Evolutionary conservation across 495 filamentous ascomycete genomes (phyloP).

Genomic region (Penicillium egyptiacum): DNA sequence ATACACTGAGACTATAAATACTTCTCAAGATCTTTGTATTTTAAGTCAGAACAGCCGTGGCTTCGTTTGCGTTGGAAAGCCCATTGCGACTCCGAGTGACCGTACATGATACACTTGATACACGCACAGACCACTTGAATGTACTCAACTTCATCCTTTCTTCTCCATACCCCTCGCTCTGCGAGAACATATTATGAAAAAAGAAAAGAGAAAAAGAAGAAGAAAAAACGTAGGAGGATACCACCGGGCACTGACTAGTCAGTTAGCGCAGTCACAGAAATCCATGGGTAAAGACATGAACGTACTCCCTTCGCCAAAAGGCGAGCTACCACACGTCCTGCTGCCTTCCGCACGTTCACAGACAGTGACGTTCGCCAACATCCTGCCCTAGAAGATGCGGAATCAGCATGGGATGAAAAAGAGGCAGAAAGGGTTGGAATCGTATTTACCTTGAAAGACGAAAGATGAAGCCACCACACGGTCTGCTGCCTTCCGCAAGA

Average conservation of each 20-base stretch:
- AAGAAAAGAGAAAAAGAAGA: not conserved
- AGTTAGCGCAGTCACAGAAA: not conserved
- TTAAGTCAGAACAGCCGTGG: not conserved
- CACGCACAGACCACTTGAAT: not conserved
- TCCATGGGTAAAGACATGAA: not conserved
- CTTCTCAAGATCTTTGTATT: not conserved
- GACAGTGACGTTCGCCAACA: conserved; percentile 1
- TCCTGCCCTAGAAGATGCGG: too few species aligned
- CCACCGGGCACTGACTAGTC: not conserved
- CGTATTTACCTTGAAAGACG: too few species aligned
- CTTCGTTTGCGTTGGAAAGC: not conserved
- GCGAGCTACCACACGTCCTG: not conserved
- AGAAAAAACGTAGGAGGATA: not conserved
- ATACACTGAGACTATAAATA: not conserved
- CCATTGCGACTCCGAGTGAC: not conserved
- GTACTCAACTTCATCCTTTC: not conserved
- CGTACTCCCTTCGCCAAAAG: not conserved
- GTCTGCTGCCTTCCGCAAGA: not conserved
- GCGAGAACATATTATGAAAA: conserved; percentile 2
- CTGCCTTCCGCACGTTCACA: not conserved
- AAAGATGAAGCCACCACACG: conserved; percentile 1
- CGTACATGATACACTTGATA: not conserved
- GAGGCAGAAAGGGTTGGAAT: too few species aligned
- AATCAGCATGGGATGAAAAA: too few species aligned
- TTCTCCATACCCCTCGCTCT: not conserved